Evolutionary conservation across 768 basidiomycete species (phyloP), one percentile per base, ranked within the genome.

Genomic region (Leccinum broughii): DNA sequence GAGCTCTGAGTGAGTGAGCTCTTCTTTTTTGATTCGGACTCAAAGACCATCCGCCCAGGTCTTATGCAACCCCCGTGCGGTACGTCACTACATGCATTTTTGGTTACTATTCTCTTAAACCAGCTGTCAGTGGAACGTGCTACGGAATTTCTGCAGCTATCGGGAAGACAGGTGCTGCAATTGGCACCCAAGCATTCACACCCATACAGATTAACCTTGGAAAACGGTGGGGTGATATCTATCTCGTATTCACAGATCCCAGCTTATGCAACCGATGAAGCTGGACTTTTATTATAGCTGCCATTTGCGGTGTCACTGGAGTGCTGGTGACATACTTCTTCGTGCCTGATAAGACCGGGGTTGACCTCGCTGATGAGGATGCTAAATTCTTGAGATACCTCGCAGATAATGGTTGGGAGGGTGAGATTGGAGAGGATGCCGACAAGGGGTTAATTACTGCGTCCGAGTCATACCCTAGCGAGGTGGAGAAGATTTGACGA

Each of bases 121-220:
- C 35, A 4, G 54, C 34, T 55, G 57, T 60, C 57, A 82, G 85
- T 50, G 89, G 88, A 3, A 86, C 88, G 10, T 86, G 84, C 69
- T 90, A 89, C 61, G 88, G 88, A 2, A 67, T 89, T 41, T 84
- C 84, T 28, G 87, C 87, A 8, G 86, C 86, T 0, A 73, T 89
- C 7, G 87, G 87, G 9, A 89, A 89, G 66, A 77, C 85, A 3
- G 89, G 89, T 5, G 90, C 89, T 20, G 88, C 85, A n/a, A 60
- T 88, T 54, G 87, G 88, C 9, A 87, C 85, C 0, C 86, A 89
- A 66, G 85, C 81, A 1, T 88, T 88, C 69, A 87, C 85, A 3
- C 87, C 87, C 4, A 87, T 89, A 61, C 84, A 86, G 66, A 75
- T 76, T 57, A 79, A 87, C 67, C 81, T 88, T n/a, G 88, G 88